phyloP scores from a whole-genome alignment of 2,329 filamentous ascomycete species.

The Alternaria burnsii region DNA sequence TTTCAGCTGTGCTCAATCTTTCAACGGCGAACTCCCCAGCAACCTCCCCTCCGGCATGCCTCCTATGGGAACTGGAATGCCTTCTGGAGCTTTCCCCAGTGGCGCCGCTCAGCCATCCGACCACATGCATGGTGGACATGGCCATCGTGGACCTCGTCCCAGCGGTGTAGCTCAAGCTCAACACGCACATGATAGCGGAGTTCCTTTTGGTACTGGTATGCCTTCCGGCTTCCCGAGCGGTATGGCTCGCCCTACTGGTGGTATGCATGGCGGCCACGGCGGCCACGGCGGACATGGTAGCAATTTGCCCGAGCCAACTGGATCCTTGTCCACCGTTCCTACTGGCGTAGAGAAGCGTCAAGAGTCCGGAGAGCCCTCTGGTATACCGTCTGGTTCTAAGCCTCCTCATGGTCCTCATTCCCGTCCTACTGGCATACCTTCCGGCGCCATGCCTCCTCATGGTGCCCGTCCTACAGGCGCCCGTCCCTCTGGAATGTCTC shows the following conservation, averaged over 20 bases:
- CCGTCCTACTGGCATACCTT: not conserved
- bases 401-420: not conserved
- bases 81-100: not conserved
- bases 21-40: not conserved
- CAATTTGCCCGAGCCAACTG: not conserved
- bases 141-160: not conserved
- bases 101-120: not conserved
- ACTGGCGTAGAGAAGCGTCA: not conserved
- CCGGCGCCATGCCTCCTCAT: not conserved
- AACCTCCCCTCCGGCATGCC: not conserved
- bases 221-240: not conserved
- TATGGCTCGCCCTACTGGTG: not conserved
- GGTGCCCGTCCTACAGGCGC: not conserved
- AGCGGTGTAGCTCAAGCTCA: not conserved
- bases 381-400: not conserved
- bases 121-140: not conserved
- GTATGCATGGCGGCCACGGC: not conserved
- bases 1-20: not conserved
- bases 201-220: not conserved
- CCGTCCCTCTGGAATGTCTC: not conserved
- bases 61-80: not conserved
- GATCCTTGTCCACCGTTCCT: not conserved
- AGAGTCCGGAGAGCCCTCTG: not conserved
- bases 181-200: not conserved
- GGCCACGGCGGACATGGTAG: not conserved